phyloP scores from a whole-genome alignment of 352 stramenopile genomes.

The Phytopythium cucurbitacearum region DNA sequence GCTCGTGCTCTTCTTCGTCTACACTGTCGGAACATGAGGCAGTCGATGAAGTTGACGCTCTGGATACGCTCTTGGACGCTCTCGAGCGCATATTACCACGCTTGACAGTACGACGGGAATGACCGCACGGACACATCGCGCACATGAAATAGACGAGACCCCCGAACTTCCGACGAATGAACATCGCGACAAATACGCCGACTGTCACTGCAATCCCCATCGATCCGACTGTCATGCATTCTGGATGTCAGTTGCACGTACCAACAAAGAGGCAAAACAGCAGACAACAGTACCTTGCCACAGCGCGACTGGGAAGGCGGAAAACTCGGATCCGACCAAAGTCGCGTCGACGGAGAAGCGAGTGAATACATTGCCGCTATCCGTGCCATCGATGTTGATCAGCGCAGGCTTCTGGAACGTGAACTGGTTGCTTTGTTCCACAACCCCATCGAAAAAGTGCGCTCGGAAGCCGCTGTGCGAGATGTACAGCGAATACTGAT shows the following conservation, averaged over 20 bases:
- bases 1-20: background rate
- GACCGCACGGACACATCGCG: slow-evolving; percentile 1
- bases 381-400: slow-evolving; percentile 22
- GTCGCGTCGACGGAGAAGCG: slow-evolving; percentile 22
- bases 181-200: slow-evolving; percentile 41
- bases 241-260: background rate
- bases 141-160: slow-evolving; percentile 8
- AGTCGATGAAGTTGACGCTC: slow-evolving; percentile 8
- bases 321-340: slow-evolving; percentile 21
- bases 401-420: slow-evolving; percentile 11
- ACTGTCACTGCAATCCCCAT: slow-evolving; percentile 46
- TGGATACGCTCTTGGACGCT: slow-evolving; percentile 14
- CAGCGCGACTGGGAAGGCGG: slow-evolving; percentile 36
- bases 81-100: slow-evolving; percentile 8
- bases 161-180: slow-evolving; percentile 43
- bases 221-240: slow-evolving; percentile 28
- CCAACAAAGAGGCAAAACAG: background rate
- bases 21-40: slow-evolving; percentile 14
- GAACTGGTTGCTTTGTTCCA: slow-evolving; percentile 35
- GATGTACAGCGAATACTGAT: slow-evolving; percentile 50
- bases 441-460: slow-evolving; percentile 41
- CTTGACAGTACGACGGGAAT: slow-evolving; percentile 6
- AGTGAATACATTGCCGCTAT: slow-evolving; percentile 24
- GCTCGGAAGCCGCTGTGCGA: slow-evolving; percentile 53
- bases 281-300: slow-evolving; percentile 43